Evolutionary conservation across 768 basidiomycete genomes (phyloP).

Genomic region (Suillus paluster): DNA sequence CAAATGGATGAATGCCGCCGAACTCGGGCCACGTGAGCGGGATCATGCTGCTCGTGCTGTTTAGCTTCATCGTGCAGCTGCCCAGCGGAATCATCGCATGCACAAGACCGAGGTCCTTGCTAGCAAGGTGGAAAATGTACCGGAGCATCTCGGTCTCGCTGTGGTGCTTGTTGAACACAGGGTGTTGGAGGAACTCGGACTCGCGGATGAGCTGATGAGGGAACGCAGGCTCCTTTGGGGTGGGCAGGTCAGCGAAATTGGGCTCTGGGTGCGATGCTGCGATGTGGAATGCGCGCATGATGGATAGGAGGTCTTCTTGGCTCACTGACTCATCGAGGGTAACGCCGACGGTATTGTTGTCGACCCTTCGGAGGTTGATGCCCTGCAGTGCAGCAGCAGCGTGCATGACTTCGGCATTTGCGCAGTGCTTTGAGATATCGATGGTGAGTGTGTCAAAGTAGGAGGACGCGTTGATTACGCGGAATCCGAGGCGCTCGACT

Average conservation of each 20-base stretch:
- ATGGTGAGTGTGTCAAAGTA: constrained; percentile 95
- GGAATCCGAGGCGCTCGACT: constrained; percentile 77
- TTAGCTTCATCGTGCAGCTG: constrained; percentile 98
- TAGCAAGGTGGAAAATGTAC: constrained; percentile 91
- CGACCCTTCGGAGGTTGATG: constrained; percentile 86
- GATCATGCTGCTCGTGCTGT: constrained; percentile 97
- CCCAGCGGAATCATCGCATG: constrained; percentile 97
- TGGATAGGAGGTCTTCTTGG: constrained; percentile 69
- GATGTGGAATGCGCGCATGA: constrained; percentile 82
- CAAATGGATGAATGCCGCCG: constrained; percentile 90
- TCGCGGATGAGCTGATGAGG: constrained; percentile 61
- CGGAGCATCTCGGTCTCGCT: constrained; percentile 99
- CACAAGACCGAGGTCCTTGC: constrained; percentile 92
- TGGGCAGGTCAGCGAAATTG: constrained; percentile 51
- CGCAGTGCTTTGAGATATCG: constrained; percentile 64
- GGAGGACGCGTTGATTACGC: constrained; percentile 57
- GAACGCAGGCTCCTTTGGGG: constrained; percentile 47
- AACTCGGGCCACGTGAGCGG: constrained; percentile 96
- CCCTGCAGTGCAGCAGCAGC: constrained; percentile 59
- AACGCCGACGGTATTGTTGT: constrained; percentile 78
- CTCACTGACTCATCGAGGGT: constrained; percentile 92
- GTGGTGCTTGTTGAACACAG: constrained; percentile 95
- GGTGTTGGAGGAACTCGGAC: constrained; percentile 78
- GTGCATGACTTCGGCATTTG: constrained; percentile 68
- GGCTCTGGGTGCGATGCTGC: constrained; percentile 57